A percentile compares a stretch with the other conserved stretches of the same genome.
Evolutionary conservation across 345 rosid genomes (phyloP).

Genomic region (Clarkia xantiana): DNA sequence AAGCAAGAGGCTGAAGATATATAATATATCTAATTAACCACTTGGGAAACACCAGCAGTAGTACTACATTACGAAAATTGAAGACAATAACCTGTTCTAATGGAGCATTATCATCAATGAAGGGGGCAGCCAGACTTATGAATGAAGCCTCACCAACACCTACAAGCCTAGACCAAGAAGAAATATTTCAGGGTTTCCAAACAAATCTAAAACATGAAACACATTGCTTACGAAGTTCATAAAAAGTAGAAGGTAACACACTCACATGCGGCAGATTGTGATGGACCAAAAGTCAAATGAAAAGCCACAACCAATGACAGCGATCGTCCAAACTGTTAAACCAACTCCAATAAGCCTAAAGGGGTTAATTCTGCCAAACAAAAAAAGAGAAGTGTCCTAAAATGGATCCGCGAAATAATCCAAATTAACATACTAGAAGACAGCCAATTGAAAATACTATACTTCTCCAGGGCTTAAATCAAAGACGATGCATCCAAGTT

Average conservation of each 20-base stretch:
- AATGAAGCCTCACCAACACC: conserved; percentile 99
- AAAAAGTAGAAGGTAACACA: conserved; percentile 10
- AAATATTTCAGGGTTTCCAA: too few species aligned
- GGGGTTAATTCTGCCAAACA: conserved; percentile 63
- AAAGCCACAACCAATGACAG: conserved; percentile 64
- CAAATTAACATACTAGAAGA: background rate
- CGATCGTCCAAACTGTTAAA: conserved; percentile 71
- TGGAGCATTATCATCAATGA: conserved; percentile 94
- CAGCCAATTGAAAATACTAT: background rate
- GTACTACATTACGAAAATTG: background rate
- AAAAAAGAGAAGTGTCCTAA: background rate
- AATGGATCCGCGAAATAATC: background rate
- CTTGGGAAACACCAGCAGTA: background rate
- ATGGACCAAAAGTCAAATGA: conserved; percentile 89
- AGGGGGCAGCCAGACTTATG: conserved; percentile 94
- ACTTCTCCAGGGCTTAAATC: background rate
- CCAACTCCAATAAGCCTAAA: conserved; percentile 95
- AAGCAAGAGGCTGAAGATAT: background rate
- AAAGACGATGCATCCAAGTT: background rate
- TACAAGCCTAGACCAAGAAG: conserved; percentile 49
- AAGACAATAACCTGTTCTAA: conserved; percentile 39
- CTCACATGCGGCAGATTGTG: conserved; percentile 74
- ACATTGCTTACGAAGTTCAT: background rate
- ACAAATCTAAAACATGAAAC: background rate
- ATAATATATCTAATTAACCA: background rate